Evolutionary conservation across 495 filamentous ascomycete species (phyloP).

Genomic region (Bombardia bombarda): DNA sequence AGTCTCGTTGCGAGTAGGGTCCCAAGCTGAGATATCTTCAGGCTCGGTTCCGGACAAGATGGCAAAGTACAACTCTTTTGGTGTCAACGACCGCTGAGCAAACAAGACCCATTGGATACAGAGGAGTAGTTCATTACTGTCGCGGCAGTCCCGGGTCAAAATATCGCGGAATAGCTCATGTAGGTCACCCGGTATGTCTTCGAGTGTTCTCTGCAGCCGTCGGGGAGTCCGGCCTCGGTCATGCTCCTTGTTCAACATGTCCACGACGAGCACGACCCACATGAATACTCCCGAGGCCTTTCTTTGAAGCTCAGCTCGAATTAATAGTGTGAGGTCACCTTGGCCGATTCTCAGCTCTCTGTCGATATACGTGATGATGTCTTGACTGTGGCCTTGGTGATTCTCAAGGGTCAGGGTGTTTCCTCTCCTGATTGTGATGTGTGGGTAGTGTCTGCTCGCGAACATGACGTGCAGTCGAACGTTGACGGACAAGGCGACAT

Average conservation of each 20-base stretch:
- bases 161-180: slow-evolving; percentile 28
- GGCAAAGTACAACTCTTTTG: slow-evolving; percentile 30
- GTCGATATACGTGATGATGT: slow-evolving; percentile 17
- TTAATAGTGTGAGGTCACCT: slow-evolving; percentile 17
- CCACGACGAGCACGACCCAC: slow-evolving; percentile 40
- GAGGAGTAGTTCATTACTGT: slow-evolving; percentile 22
- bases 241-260: slow-evolving; percentile 36
- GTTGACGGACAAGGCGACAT: neutral
- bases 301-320: slow-evolving; percentile 21
- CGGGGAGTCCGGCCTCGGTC: slow-evolving; percentile 14
- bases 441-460: slow-evolving; percentile 45
- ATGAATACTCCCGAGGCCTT: slow-evolving; percentile 41
- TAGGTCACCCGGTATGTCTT: slow-evolving; percentile 25
- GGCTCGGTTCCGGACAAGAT: slow-evolving; percentile 22
- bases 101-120: slow-evolving; percentile 36
- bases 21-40: slow-evolving; percentile 6
- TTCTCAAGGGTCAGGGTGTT: slow-evolving; percentile 19
- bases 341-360: slow-evolving; percentile 14
- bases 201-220: slow-evolving; percentile 13
- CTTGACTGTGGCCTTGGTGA: slow-evolving; percentile 16
- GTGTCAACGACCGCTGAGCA: slow-evolving; percentile 21
- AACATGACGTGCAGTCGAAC: slow-evolving; percentile 29
- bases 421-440: slow-evolving; percentile 30
- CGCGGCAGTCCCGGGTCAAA: slow-evolving; percentile 22
- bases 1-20: slow-evolving; percentile 2